A percentile compares a stretch with the other conserved stretches of the same genome.
Evolutionary conservation across 2,329 filamentous ascomycete species (phyloP).

Genomic region (Lachnellula subtilissima): DNA sequence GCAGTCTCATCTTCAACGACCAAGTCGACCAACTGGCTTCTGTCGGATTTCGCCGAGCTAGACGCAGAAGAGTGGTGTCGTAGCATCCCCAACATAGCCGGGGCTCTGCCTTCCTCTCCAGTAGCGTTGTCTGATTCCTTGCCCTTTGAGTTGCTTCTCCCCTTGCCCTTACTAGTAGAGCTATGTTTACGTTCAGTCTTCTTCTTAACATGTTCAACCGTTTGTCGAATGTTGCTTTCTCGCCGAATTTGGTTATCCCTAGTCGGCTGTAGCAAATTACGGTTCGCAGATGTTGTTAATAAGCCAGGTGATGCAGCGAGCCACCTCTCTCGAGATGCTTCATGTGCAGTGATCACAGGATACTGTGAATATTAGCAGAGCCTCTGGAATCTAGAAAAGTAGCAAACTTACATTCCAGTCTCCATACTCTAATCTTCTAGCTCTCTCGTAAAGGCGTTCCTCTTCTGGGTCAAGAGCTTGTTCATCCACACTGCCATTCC

Average conservation of each 20-base stretch:
- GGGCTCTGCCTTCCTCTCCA: conserved; percentile 30
- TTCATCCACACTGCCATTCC: conserved; percentile 41
- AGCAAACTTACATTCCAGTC: conserved; percentile 84
- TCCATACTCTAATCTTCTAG: conserved; percentile 69
- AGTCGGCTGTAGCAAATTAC: conserved; percentile 49
- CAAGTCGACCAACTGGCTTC: conserved; percentile 61
- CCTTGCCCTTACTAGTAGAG: conserved; percentile 14
- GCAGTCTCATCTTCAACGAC: conserved; percentile 60
- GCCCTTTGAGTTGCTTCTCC: conserved; percentile 26
- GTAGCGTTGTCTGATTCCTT: conserved; percentile 21
- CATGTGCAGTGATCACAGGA: conserved; percentile 81
- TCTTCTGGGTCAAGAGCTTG: conserved; percentile 60
- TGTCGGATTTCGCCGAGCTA: conserved; percentile 47
- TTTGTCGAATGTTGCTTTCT: conserved; percentile 36
- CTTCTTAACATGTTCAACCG: conserved; percentile 32
- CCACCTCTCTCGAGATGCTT: conserved; percentile 68
- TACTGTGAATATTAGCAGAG: conserved; percentile 53
- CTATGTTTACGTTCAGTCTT: conserved; percentile 29
- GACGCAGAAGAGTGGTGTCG: conserved; percentile 45
- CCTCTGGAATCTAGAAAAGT: background rate
- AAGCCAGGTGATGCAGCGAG: conserved; percentile 46
- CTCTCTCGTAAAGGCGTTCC: conserved; percentile 65
- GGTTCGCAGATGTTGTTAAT: conserved; percentile 51
- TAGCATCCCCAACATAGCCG: conserved; percentile 34
- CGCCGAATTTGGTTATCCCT: conserved; percentile 31